These are phyloP conservation scores for Nematocida minor DNA, from an alignment of 371 early-diverging fungal species.

Conservation along the genomic window DNA sequence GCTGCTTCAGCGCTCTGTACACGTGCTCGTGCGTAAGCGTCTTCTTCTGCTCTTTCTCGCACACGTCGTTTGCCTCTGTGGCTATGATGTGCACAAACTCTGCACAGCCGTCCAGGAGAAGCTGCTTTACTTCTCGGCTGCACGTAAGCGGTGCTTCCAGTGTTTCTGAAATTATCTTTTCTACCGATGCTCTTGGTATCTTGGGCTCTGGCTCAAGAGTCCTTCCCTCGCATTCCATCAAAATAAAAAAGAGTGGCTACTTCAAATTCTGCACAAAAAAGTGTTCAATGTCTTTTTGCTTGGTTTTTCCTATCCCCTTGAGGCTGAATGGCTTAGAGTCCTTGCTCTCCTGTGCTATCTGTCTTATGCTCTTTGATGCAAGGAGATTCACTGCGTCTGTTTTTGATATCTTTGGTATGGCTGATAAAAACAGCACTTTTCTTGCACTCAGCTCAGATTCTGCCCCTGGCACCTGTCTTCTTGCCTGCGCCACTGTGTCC, in stretches of 20 bases:
- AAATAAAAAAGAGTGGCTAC: conserved; percentile 37
- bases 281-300: not conserved
- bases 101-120: conserved; percentile 82
- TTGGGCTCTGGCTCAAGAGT: conserved; percentile 51
- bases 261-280: conserved; percentile 18
- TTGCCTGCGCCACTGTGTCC: not conserved
- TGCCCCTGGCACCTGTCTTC: not conserved
- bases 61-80: conserved; percentile 85
- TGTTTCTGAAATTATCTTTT: conserved; percentile 87
- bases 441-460: not conserved
- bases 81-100: conserved; percentile 63
- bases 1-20: conserved; percentile 73
- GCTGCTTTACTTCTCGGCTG: conserved; percentile 86
- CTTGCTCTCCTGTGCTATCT: not conserved
- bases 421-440: not conserved
- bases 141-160: conserved; percentile 72
- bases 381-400: conserved; percentile 1
- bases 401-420: conserved; percentile 16
- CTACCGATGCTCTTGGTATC: conserved; percentile 76
- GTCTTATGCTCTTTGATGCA: not conserved
- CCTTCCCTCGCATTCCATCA: conserved; percentile 50
- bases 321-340: too few relatives aligned
- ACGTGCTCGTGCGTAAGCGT: conserved; percentile 95
- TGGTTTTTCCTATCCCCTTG: not conserved
- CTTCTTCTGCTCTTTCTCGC: conserved; percentile 89